Evolutionary conservation across 2,329 filamentous ascomycete species (phyloP), one percentile per base, ranked within the genome.

Genomic region (Fusarium virguliforme): DNA sequence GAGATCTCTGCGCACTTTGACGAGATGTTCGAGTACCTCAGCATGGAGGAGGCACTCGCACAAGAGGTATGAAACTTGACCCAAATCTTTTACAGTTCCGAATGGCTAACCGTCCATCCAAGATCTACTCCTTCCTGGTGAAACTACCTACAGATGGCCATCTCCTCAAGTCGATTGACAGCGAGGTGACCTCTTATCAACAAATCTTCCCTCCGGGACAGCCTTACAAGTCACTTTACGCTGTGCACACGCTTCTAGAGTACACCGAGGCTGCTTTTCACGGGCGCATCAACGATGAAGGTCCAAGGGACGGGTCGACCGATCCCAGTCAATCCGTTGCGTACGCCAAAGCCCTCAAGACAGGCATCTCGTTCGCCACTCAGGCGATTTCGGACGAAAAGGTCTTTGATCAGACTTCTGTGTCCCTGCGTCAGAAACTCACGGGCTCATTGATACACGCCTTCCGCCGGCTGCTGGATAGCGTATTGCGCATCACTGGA

Each of bases 1-100:
- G 93, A 95, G 74, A 90, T 98, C 24, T 83, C 96, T 72, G 87
- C 90, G 63, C 93, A 97, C 79, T 97, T 97, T 75, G 88, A 93
- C 60, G 90, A 95, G 67, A 82, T 99, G 26, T 97, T 96, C 86
- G 88, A 89, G 46, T 92, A 95, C 75, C 85, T 98, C 60, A 89
- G 90, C 70, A 88, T 95, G 82, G 88, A 93, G 48, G 90, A 95
- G 64, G 85, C 83, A 55, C 83, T 94, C 43, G 90, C 92, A 7
- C 84, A 87, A 76, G 90, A 93, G 84, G 90, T 92, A 84, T 72
- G 81, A 18, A 64, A 12, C 22, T 6, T 12, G 6, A 24, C 4
- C n/a, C 15, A 6, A 48, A 32, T 10, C 13, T 8, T 37, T 28
- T 28, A 10, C 12, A 55, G 28, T 10, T 26, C 15, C 24, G 26